Evolutionary conservation across 2,329 filamentous ascomycete genomes (phyloP).

Genomic region (Ampelomyces quisqualis): DNA sequence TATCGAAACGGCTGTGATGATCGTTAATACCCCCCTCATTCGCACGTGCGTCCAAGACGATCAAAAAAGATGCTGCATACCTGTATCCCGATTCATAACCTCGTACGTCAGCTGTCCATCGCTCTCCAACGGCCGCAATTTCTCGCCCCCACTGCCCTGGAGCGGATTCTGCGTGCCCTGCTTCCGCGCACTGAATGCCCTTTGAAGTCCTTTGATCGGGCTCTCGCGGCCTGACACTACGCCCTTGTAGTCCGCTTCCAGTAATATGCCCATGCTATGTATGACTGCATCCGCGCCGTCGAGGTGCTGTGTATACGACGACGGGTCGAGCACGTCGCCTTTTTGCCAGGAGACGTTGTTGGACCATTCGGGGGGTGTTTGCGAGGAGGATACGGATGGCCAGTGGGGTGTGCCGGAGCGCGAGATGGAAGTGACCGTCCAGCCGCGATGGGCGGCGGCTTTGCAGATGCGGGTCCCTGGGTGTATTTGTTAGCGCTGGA

Average conservation of each 20-base stretch:
- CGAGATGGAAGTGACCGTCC: slow-evolving; percentile 93
- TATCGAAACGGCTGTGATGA: slow-evolving; percentile 66
- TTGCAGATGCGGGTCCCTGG: slow-evolving; percentile 80
- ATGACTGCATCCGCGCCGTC: slow-evolving; percentile 80
- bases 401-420: slow-evolving; percentile 89
- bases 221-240: slow-evolving; percentile 82
- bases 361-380: slow-evolving; percentile 75
- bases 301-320: slow-evolving; percentile 75
- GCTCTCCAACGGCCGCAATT: slow-evolving; percentile 64
- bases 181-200: slow-evolving; percentile 72
- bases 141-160: slow-evolving; percentile 57
- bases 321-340: slow-evolving; percentile 81
- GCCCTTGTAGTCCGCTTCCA: slow-evolving; percentile 97
- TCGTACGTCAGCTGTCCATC: slow-evolving; percentile 89
- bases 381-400: slow-evolving; percentile 72
- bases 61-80: slow-evolving; percentile 35
- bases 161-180: slow-evolving; percentile 68
- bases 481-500: slow-evolving; percentile 5
- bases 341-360: slow-evolving; percentile 81
- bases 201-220: slow-evolving; percentile 72
- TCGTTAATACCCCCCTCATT: too few species aligned
- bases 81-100: slow-evolving; percentile 88
- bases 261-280: slow-evolving; percentile 91
- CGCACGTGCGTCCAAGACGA: too few species aligned
- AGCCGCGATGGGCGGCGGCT: slow-evolving; percentile 78